Conservation (phyloP, 2,329 filamentous ascomycete genomes). For the Macrophomina pseudophaseolina region DNA sequence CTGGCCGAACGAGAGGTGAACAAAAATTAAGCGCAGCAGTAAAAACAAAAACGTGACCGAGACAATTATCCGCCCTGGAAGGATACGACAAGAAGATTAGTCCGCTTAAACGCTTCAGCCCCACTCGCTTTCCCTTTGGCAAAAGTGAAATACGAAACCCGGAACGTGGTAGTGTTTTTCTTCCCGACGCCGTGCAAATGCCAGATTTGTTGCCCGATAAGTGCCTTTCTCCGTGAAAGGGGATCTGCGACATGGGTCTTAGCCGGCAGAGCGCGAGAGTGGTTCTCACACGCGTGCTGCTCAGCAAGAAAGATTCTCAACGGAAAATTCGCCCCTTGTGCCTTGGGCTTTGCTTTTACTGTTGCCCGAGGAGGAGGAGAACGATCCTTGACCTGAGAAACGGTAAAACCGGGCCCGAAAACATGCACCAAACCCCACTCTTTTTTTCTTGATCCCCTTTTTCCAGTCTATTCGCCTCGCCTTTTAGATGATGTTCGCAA, state of each 20-base stretch:
- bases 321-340: not conserved
- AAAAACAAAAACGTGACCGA: not conserved
- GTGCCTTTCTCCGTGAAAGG: not conserved
- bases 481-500: slow-evolving; percentile 49
- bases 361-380: not conserved
- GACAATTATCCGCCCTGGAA: not conserved
- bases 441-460: not conserved
- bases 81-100: slow-evolving; percentile 3
- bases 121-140: not conserved
- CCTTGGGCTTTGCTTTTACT: not conserved
- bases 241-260: not conserved
- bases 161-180: not conserved
- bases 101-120: slow-evolving; percentile 7
- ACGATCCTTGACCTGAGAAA: not conserved
- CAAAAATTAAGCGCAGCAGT: not conserved
- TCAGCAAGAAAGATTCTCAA: not conserved
- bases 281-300: not conserved
- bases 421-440: slow-evolving; percentile 7
- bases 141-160: not conserved
- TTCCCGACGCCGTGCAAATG: slow-evolving; percentile 21
- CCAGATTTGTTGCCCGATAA: not conserved
- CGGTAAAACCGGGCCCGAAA: not conserved
- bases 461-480: not conserved
- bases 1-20: not conserved
- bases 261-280: not conserved